Base-by-base conservation (phyloP, 805 yeast genomes). In the Metschnikowia chrysomelidarum region DNA sequence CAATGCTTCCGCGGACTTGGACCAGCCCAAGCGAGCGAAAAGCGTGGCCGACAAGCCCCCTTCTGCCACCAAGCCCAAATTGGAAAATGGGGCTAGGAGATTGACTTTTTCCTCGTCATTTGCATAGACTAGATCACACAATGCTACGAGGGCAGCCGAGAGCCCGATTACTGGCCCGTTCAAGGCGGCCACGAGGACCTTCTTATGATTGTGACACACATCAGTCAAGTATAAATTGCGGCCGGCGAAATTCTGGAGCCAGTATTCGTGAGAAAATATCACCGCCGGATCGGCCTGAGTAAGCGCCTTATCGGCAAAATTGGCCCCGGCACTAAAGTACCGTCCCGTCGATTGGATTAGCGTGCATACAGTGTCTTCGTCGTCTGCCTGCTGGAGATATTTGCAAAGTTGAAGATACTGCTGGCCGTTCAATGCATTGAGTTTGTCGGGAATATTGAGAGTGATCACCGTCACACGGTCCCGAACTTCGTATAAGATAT, bases 141-240 rank as follows among this genome's bases (percentile, higher is more conserved):
- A 62, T n/a, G 82, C 75, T 9, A 86, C 80, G 34, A 87, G 57
- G 0, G 88, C 87, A 2, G 89, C 78, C 20, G 80, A 67, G 40
- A 87, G 69, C 0, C 96, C 96, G 40, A 87, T 73, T 4, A 78
- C 94, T 0, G 96, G 95, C 0, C 96, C 96, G 54, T 87, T 87
- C 38, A 87, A 67, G 3, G 87, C 89, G 27, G 77, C 76, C 18
- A 79, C 79, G 23, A 87, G 62, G 7, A 86, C 67, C 55, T 87
- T 87, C 7, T 71, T 60, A 59, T 87, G 96, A 50, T 78, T 74
- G 44, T 76, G 75, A 54, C 85, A 77, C 24, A 81, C 66, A 44
- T 78, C 75, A 4, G 93, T 80, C 36, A 87, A 60, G 50, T 72
- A 79, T 18, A 79, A 71, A 56, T 87, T 87, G 50, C 87, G 75